Percentiles rank a stretch among this genome's conserved stretches.
Evolutionary conservation across 306 rosid genomes (phyloP).

Genomic region (Nissolia schottii): DNA sequence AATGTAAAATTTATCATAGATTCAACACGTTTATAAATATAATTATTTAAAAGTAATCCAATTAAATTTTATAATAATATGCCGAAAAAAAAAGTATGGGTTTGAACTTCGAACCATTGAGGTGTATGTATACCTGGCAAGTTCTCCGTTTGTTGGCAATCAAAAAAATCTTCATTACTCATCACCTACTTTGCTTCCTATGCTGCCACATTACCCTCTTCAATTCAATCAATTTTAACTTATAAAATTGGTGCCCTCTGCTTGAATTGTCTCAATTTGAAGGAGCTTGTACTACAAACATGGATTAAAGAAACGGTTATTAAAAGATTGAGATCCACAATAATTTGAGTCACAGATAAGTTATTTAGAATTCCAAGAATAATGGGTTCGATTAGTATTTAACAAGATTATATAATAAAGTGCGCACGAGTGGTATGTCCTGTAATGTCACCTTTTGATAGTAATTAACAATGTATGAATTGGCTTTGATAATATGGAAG

Average conservation of each 20-base stretch:
- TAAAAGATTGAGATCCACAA: conserved; percentile 33
- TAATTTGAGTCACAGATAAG: conserved; percentile 24
- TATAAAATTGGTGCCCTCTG: neutral
- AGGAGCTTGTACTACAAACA: conserved; percentile 22
- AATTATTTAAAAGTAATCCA: no score
- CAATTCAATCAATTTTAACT: neutral
- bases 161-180: conserved; percentile 22
- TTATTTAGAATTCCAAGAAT: conserved; percentile 18
- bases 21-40: no score
- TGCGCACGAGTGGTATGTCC: conserved; percentile 35
- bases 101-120: neutral
- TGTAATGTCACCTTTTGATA: neutral
- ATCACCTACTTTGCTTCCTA: conserved; percentile 37
- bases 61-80: no score
- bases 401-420: neutral
- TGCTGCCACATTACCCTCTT: conserved; percentile 37
- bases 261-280: conserved; percentile 12
- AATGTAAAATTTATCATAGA: no score
- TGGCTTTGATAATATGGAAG: neutral
- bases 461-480: neutral
- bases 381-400: neutral
- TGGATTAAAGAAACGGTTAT: conserved; percentile 8
- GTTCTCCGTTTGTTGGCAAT: conserved; percentile 23
- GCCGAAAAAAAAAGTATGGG: no score
- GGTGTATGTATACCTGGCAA: conserved; percentile 17